A percentile compares a stretch with the other conserved stretches of the same genome.
Evolutionary conservation across 345 rosid species (phyloP).

Genomic region (Stellera chamaejasme): DNA sequence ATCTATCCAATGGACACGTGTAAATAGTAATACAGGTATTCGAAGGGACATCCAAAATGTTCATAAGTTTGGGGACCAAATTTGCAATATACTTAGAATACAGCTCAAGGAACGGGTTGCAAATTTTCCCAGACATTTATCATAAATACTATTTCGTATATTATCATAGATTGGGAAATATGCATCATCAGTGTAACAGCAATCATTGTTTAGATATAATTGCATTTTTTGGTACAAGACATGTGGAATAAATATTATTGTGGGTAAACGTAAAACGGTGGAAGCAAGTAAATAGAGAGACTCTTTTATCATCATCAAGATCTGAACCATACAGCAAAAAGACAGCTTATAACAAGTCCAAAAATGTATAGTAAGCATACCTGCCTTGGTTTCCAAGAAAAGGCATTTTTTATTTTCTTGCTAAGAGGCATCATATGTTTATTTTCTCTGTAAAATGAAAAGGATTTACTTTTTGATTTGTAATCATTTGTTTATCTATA

Average conservation of each 20-base stretch:
- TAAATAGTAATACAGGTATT: too few relatives aligned
- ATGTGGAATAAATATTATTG: conserved; percentile 17
- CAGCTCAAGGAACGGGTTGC: too few relatives aligned
- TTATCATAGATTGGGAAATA: background rate
- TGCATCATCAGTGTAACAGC: conserved; percentile 11
- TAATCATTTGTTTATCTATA: too few relatives aligned
- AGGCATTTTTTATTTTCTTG: conserved; percentile 9
- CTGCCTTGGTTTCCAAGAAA: conserved; percentile 29
- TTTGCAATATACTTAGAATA: too few relatives aligned
- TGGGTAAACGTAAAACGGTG: conserved; percentile 20
- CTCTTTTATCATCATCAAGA: conserved; percentile 25
- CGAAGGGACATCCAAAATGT: too few relatives aligned
- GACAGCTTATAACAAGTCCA: conserved; percentile 3
- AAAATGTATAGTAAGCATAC: conserved; percentile 2
- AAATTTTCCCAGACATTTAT: too few relatives aligned
- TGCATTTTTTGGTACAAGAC: background rate
- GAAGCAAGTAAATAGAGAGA: conserved; percentile 5
- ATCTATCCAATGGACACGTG: too few relatives aligned
- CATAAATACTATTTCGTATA: too few relatives aligned
- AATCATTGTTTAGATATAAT: conserved; percentile 21
- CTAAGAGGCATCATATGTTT: conserved; percentile 5
- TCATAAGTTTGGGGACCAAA: too few relatives aligned
- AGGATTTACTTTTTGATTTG: too few relatives aligned
- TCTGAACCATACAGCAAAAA: conserved; percentile 18
- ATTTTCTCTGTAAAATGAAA: too few relatives aligned